Conservation (phyloP, 148 eudicot species). For the Chenopodium quinoa region DNA sequence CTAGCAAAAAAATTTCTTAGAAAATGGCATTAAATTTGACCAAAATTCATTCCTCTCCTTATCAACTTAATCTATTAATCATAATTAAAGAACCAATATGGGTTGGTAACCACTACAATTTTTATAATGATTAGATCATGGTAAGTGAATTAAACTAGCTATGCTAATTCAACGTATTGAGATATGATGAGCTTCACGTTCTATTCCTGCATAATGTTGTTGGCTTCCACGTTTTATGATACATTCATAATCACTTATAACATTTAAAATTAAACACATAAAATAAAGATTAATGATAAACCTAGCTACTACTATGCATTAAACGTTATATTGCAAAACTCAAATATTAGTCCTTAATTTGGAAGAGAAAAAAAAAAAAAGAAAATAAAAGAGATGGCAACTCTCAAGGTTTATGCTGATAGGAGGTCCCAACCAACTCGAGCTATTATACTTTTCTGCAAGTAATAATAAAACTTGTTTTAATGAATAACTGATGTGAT, state of each 20-base stretch:
- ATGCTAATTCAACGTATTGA: neutral
- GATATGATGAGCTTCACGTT: neutral
- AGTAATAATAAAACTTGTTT: neutral
- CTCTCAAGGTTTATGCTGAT: slow-evolving; percentile 24
- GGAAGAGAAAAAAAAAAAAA: neutral
- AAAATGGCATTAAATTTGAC: neutral
- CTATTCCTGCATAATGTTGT: neutral
- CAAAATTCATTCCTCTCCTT: neutral
- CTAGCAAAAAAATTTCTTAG: neutral
- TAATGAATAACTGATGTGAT: too few relatives aligned
- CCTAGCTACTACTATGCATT: too few relatives aligned
- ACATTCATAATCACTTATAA: too few relatives aligned
- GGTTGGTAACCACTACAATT: neutral
- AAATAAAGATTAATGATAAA: too few relatives aligned
- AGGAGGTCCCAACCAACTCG: slow-evolving; percentile 31
- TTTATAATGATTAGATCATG: neutral
- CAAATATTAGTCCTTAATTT: neutral
- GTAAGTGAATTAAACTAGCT: neutral
- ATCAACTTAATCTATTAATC: neutral
- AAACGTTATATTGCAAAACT: neutral
- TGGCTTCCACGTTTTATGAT: neutral
- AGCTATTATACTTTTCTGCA: slow-evolving; percentile 23
- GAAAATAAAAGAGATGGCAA: neutral
- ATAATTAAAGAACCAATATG: neutral
- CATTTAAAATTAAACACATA: too few relatives aligned